Evolutionary conservation across 116 monocot species (phyloP).

Genomic region (Zostera marina): DNA sequence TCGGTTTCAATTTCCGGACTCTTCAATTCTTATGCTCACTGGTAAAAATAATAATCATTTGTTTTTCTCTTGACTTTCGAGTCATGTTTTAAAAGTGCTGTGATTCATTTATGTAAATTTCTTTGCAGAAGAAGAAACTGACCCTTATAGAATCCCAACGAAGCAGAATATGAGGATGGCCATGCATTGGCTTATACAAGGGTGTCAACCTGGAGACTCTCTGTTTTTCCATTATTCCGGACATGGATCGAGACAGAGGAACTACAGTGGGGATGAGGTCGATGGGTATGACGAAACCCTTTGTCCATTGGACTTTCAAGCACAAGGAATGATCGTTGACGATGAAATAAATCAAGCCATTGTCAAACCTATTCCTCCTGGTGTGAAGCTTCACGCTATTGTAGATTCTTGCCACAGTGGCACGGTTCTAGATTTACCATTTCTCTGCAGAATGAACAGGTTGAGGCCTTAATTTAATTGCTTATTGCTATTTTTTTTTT

Average conservation of each 20-base stretch:
- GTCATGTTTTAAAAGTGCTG: no score
- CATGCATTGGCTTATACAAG: constrained; percentile 51
- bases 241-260: constrained; percentile 51
- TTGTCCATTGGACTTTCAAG: constrained; percentile 53
- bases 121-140: constrained; percentile 59
- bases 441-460: constrained; percentile 57
- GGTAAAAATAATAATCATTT: constrained; percentile 27
- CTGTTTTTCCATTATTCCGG: constrained; percentile 82
- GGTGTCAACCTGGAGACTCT: constrained; percentile 35
- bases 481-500: no score
- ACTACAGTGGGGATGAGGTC: constrained; percentile 32
- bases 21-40: constrained; percentile 52
- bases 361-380: constrained; percentile 34
- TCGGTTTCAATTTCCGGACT: constrained; percentile 43
- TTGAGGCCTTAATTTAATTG: no score
- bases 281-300: constrained; percentile 70
- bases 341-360: constrained; percentile 56
- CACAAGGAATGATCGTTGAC: constrained; percentile 40
- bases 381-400: constrained; percentile 61
- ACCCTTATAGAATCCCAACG: constrained; percentile 27
- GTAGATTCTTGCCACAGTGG: constrained; percentile 82
- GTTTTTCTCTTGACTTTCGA: no score
- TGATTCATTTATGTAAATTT: no score
- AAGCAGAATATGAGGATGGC: constrained; percentile 38
- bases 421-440: constrained; percentile 57